Evolutionary conservation across 208 protist genomes (phyloP).

Genomic region (Leishmania guyanensis): DNA sequence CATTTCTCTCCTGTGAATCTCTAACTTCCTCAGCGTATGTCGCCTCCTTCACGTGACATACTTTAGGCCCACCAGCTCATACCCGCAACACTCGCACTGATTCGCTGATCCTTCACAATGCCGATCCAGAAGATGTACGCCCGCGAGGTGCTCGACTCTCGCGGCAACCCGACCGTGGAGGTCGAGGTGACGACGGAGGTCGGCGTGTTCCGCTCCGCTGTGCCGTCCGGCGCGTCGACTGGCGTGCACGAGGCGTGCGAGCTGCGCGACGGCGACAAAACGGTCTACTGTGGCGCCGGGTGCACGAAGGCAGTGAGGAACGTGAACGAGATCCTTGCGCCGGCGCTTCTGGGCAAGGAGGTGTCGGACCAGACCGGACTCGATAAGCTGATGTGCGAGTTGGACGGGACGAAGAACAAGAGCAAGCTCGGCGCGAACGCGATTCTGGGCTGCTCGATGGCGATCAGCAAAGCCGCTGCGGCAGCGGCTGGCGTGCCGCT

Average conservation of each 20-base stretch:
- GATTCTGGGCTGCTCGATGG: conserved; percentile 98
- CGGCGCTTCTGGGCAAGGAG: conserved; percentile 93
- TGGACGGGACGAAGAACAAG: conserved; percentile 98
- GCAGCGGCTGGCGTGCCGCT: conserved; percentile 90
- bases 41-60: background rate
- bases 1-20: too few relatives aligned
- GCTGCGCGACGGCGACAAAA: conserved; percentile 96
- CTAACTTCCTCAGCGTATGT: too few relatives aligned
- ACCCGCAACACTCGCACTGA: background rate
- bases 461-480: conserved; percentile 96
- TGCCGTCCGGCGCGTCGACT: conserved; percentile 99
- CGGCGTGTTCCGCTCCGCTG: conserved; percentile 96
- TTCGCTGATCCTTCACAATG: conserved; percentile 30
- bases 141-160: conserved; percentile 90
- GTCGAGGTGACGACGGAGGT: conserved; percentile 96
- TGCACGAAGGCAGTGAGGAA: conserved; percentile 97
- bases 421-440: conserved; percentile 98
- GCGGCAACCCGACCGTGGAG: conserved; percentile 93
- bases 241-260: conserved; percentile 98
- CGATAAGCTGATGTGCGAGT: conserved; percentile 94
- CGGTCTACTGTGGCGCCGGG: conserved; percentile 96
- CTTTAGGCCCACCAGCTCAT: background rate
- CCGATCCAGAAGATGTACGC: conserved; percentile 88
- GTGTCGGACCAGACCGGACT: conserved; percentile 90
- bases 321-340: conserved; percentile 95